A percentile compares a stretch with the other conserved stretches of the same genome.
These are phyloP conservation scores for Fusarium brachygibbosum DNA, from an alignment of 2,329 filamentous ascomycete genomes.

Conservation along the genomic window DNA sequence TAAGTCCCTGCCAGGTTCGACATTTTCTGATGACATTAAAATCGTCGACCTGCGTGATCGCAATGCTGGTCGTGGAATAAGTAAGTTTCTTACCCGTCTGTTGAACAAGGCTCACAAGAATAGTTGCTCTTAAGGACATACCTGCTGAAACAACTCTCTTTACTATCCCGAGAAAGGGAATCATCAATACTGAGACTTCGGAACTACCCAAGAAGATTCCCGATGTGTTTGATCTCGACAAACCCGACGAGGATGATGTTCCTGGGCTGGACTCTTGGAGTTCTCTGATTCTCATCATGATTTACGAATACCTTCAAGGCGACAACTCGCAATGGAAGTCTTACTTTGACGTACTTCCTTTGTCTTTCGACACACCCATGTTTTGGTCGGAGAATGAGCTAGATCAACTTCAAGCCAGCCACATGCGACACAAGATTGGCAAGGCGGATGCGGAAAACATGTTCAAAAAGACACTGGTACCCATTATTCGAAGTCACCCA, in stretches of 20 bases:
- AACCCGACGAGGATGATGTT: slow-evolving; percentile 54
- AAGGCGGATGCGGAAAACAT: slow-evolving; percentile 77
- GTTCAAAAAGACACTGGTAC: slow-evolving; percentile 70
- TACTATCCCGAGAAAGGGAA: slow-evolving; percentile 77
- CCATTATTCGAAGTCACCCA: slow-evolving; percentile 62
- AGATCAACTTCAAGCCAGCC: slow-evolving; percentile 79
- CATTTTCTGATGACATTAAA: slow-evolving; percentile 66
- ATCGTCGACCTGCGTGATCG: slow-evolving; percentile 66
- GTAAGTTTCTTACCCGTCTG: slow-evolving; percentile 52
- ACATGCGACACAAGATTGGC: slow-evolving; percentile 82
- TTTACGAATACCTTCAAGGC: slow-evolving; percentile 77
- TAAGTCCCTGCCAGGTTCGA: slow-evolving; percentile 63
- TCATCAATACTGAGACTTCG: slow-evolving; percentile 82
- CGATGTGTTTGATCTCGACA: slow-evolving; percentile 62
- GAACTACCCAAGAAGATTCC: slow-evolving; percentile 71
- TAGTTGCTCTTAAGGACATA: slow-evolving; percentile 82
- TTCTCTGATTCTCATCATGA: slow-evolving; percentile 79
- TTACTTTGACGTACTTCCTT: slow-evolving; percentile 82
- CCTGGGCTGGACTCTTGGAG: slow-evolving; percentile 67
- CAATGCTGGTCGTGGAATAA: slow-evolving; percentile 68
- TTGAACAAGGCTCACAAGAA: slow-evolving; percentile 51
- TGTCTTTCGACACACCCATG: slow-evolving; percentile 85
- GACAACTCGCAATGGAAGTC: slow-evolving; percentile 77
- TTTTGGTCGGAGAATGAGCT: slow-evolving; percentile 85
- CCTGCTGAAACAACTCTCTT: slow-evolving; percentile 82